Evolutionary conservation across 495 filamentous ascomycete species (phyloP).

Genomic region (Entonaema liquescens): DNA sequence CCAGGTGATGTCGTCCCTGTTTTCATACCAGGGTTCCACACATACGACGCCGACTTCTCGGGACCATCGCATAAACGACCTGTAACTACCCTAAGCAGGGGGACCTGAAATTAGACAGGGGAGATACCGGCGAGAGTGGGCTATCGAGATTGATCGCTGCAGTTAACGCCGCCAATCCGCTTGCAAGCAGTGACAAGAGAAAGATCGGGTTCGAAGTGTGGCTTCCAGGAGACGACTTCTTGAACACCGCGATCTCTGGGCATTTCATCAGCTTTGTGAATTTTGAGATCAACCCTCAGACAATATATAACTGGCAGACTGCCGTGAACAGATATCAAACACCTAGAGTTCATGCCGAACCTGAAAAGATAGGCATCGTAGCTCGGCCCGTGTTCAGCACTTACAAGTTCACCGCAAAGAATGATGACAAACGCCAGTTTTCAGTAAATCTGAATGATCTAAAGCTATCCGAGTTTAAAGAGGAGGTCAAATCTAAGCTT

Average conservation of each 20-base stretch:
- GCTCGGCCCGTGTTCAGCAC: constrained; percentile 13
- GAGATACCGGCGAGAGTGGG: background rate
- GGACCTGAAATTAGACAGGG: constrained; percentile 2
- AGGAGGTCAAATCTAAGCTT: background rate
- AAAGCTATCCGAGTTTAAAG: constrained; percentile 7
- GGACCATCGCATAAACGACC: background rate
- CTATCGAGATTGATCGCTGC: background rate
- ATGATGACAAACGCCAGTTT: background rate
- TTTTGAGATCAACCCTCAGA: background rate
- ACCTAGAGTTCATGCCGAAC: background rate
- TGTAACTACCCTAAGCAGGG: background rate
- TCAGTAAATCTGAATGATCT: background rate
- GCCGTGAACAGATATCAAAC: background rate
- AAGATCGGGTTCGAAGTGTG: constrained; percentile 23
- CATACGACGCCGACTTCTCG: constrained; percentile 8
- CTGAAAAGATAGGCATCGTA: constrained; percentile 7
- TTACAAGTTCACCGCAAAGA: constrained; percentile 6
- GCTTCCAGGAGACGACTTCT: constrained; percentile 16
- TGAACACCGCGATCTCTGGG: background rate
- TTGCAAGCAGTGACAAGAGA: background rate
- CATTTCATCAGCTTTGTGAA: background rate
- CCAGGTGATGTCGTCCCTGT: constrained; percentile 13
- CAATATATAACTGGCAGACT: constrained; percentile 9
- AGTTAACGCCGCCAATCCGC: background rate
- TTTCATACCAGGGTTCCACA: constrained; percentile 30